Evolutionary conservation across 306 rosid genomes (phyloP).

Genomic region (Glycine soja): DNA sequence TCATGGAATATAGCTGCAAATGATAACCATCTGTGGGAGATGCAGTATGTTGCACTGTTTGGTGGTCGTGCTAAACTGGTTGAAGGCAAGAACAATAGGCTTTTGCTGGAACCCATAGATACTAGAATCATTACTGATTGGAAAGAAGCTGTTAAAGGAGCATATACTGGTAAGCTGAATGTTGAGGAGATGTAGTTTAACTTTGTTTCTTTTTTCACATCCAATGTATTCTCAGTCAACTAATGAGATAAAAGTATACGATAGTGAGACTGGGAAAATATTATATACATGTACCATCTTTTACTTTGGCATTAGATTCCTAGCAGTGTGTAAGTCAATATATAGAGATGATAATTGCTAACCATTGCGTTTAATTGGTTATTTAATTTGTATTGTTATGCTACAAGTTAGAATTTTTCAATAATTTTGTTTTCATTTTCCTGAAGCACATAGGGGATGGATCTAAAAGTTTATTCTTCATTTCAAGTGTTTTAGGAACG

Average conservation of each 20-base stretch:
- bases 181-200: constrained; percentile 31
- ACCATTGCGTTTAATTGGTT: background rate
- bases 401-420: background rate
- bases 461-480: constrained; percentile 23
- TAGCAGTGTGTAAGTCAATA: background rate
- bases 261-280: background rate
- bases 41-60: constrained; percentile 59
- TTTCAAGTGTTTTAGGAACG: constrained; percentile 6
- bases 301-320: background rate
- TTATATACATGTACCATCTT: background rate
- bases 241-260: background rate
- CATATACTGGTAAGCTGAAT: constrained; percentile 62
- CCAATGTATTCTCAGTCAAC: background rate
- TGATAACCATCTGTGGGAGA: constrained; percentile 73
- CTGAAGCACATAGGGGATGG: background rate
- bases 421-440: background rate
- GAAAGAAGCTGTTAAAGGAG: constrained; percentile 70
- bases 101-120: constrained; percentile 39
- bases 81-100: constrained; percentile 41
- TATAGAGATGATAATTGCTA: constrained; percentile 19
- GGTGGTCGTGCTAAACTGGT: constrained; percentile 50
- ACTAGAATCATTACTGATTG: constrained; percentile 53
- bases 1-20: constrained; percentile 86
- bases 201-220: constrained; percentile 29
- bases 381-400: background rate